Evolutionary conservation across 306 rosid genomes (phyloP).

Genomic region (Prosopis cineraria): DNA sequence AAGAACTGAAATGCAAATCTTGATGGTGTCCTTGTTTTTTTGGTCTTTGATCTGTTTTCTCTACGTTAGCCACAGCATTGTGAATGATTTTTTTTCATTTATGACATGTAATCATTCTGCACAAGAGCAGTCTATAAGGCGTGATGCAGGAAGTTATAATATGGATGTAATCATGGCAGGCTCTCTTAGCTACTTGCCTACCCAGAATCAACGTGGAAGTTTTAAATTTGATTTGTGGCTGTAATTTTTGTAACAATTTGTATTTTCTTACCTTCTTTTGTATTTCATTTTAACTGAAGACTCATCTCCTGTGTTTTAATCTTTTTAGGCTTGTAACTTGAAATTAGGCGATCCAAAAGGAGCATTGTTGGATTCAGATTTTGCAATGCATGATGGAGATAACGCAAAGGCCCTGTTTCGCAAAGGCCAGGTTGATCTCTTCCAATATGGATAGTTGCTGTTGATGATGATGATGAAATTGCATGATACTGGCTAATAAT

Average conservation of each 20-base stretch:
- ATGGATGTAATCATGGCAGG: background rate
- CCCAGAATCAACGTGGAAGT: background rate
- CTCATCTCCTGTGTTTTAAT: background rate
- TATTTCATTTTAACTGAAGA: conserved; percentile 15
- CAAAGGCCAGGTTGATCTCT: conserved; percentile 58
- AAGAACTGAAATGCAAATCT: background rate
- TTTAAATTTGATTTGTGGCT: background rate
- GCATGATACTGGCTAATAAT: background rate
- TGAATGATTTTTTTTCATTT: conserved; percentile 2
- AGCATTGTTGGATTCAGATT: conserved; percentile 55
- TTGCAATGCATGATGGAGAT: conserved; percentile 60
- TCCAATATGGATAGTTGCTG: conserved; percentile 10
- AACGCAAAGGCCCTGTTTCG: conserved; percentile 59
- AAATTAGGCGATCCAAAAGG: conserved; percentile 55
- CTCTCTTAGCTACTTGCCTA: background rate
- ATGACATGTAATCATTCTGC: background rate
- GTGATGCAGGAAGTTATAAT: background rate
- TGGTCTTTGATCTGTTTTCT: conserved; percentile 26
- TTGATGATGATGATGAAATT: background rate
- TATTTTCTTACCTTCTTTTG: background rate
- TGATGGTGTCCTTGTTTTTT: conserved; percentile 2
- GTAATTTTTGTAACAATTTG: conserved; percentile 6
- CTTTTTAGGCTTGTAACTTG: conserved; percentile 54
- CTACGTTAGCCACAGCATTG: background rate
- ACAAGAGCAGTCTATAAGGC: conserved; percentile 8